Evolutionary conservation across 2,329 filamentous ascomycete genomes (phyloP).

Genomic region (Colletotrichum costaricense): DNA sequence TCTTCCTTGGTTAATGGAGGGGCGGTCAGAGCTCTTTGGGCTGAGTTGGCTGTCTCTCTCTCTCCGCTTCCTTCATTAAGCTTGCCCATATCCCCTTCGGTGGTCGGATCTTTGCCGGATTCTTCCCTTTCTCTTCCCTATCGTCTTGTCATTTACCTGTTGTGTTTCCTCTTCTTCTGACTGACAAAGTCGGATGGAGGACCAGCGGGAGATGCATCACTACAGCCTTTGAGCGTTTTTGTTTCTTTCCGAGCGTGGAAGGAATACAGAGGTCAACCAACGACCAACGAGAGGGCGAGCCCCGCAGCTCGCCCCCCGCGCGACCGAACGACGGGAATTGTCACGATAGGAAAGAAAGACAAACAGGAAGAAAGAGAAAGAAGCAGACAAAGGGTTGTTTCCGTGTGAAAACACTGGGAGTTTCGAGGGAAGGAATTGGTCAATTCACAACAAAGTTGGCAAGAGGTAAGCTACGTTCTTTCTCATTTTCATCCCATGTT

Average conservation of each 20-base stretch:
- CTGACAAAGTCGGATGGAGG: constrained; percentile 10
- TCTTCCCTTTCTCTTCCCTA: neutral
- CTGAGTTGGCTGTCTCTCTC: no score
- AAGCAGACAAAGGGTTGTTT: neutral
- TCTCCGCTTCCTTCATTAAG: constrained; percentile 5
- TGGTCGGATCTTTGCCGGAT: neutral
- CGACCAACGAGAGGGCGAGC: neutral
- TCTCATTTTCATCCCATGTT: neutral
- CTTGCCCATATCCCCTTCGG: constrained; percentile 5
- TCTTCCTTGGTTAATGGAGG: constrained; percentile 24
- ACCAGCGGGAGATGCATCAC: constrained; percentile 9
- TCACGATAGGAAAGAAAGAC: neutral
- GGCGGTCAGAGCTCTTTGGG: constrained; percentile 27
- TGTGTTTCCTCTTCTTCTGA: neutral
- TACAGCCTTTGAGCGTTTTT: neutral
- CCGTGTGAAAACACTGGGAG: neutral
- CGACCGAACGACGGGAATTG: neutral
- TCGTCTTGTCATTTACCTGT: neutral
- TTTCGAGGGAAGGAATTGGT: neutral
- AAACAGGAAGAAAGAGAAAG: neutral
- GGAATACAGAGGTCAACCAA: neutral
- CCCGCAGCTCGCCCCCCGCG: neutral
- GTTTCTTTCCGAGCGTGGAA: neutral
- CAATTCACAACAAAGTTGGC: neutral
- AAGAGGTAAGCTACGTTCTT: constrained; percentile 1